phyloP scores from a whole-genome alignment of 495 filamentous ascomycete genomes.

The Clavariopsis aquatica region DNA sequence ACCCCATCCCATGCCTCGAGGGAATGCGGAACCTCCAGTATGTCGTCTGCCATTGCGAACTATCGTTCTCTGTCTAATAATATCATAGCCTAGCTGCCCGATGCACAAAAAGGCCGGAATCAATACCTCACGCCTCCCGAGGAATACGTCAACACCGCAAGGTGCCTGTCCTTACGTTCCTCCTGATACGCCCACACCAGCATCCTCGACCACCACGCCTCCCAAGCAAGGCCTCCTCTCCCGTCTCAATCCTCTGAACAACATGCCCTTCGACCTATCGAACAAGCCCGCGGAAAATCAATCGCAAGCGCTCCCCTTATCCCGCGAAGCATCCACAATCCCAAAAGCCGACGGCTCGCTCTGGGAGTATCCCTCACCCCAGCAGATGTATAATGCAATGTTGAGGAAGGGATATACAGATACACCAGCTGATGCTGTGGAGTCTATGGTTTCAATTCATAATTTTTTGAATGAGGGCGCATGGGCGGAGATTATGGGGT shows the following conservation, averaged over 20 bases:
- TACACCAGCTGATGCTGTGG: constrained; percentile 89
- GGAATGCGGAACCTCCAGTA: constrained; percentile 66
- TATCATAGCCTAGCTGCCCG: constrained; percentile 75
- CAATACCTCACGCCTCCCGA: constrained; percentile 46
- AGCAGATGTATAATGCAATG: constrained; percentile 99
- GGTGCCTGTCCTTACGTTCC: constrained; percentile 51
- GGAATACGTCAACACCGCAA: constrained; percentile 48
- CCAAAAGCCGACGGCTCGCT: constrained; percentile 74
- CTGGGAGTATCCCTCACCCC: constrained; percentile 97
- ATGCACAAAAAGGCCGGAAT: constrained; percentile 72
- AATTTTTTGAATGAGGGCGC: constrained; percentile 98
- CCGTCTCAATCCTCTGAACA: constrained; percentile 89
- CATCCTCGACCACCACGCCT: constrained; percentile 44
- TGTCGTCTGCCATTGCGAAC: constrained; percentile 42
- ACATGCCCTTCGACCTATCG: constrained; percentile 87
- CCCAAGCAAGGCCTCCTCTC: constrained; percentile 53
- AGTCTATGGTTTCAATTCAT: constrained; percentile 95
- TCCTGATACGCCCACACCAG: constrained; percentile 51
- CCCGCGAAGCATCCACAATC: constrained; percentile 81
- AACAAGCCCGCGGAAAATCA: constrained; percentile 75
- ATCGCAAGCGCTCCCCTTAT: constrained; percentile 68
- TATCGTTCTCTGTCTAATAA: constrained; percentile 39
- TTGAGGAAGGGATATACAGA: constrained; percentile 93
- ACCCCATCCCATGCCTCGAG: constrained; percentile 48
- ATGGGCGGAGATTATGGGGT: constrained; percentile 88